A percentile compares a stretch with the other conserved stretches of the same genome.
Conservation (phyloP, 23 red algal species). For the Gracilaria gracilis region DNA sequence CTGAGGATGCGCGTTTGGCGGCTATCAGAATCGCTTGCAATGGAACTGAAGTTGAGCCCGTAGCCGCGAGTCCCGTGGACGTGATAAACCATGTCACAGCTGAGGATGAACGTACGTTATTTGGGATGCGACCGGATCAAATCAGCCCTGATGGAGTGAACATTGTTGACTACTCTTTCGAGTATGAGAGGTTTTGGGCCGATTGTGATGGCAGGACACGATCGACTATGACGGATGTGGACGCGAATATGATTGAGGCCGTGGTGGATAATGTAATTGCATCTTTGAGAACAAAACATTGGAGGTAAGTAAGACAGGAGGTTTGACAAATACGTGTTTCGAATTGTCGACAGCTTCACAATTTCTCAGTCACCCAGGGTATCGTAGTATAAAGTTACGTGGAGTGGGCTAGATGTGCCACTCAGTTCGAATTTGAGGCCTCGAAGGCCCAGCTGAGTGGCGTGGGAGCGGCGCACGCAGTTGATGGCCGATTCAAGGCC, state of each 20-base stretch:
- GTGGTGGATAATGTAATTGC: neutral
- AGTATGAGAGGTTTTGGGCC: slow-evolving; percentile 33
- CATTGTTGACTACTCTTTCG: slow-evolving; percentile 31
- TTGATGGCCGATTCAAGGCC: no score
- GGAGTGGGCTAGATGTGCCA: no score
- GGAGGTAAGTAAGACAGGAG: no score
- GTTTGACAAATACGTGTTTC: no score
- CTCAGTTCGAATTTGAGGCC: no score
- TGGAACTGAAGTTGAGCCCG: neutral
- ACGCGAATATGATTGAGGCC: neutral
- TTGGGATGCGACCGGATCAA: slow-evolving; percentile 30
- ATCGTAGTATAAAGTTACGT: no score
- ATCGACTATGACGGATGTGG: neutral
- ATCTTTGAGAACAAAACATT: neutral
- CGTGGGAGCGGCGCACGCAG: no score
- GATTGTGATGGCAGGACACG: neutral
- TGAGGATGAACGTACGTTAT: neutral
- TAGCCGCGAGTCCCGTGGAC: slow-evolving; percentile 5
- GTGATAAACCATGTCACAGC: neutral
- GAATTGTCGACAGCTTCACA: no score
- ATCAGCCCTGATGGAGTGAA: slow-evolving; percentile 18
- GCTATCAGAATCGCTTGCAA: slow-evolving; percentile 4
- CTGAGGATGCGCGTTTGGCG: slow-evolving; percentile 2
- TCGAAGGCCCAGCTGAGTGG: no score
- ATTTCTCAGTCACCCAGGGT: no score